Evolutionary conservation across 345 rosid genomes (phyloP).

Genomic region (Hibiscus tridactylites): DNA sequence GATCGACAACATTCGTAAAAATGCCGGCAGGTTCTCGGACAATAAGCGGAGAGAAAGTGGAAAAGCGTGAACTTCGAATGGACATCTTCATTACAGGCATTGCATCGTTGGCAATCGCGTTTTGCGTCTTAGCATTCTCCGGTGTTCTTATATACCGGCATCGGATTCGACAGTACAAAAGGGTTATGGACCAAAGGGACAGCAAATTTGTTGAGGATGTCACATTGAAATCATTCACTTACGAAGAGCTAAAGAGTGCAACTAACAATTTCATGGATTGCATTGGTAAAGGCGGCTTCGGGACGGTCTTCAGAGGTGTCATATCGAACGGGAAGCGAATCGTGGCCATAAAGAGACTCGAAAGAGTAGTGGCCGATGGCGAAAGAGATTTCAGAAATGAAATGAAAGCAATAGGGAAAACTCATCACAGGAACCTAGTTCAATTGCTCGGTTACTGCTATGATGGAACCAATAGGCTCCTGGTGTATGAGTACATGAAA

Average conservation of each 20-base stretch:
- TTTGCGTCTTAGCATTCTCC: background rate
- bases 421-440: constrained; percentile 24
- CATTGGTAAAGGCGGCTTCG: constrained; percentile 12
- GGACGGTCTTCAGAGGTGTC: constrained; percentile 20
- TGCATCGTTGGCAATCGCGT: background rate
- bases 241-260: background rate
- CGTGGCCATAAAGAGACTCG: constrained; percentile 22
- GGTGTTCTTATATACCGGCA: background rate
- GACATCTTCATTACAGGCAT: background rate
- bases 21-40: background rate
- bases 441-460: constrained; percentile 25
- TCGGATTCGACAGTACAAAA: background rate
- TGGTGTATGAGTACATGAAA: constrained; percentile 28
- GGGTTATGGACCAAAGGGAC: background rate
- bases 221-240: background rate
- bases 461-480: constrained; percentile 13
- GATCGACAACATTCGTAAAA: background rate
- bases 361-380: constrained; percentile 12
- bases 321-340: background rate
- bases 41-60: background rate
- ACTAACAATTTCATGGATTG: background rate
- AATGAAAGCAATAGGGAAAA: constrained; percentile 21
- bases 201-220: background rate
- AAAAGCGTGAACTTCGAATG: background rate
- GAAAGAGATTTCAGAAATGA: constrained; percentile 17